Conservation (phyloP, 805 yeast species). For the Suhomyces tanzawaensis region DNA sequence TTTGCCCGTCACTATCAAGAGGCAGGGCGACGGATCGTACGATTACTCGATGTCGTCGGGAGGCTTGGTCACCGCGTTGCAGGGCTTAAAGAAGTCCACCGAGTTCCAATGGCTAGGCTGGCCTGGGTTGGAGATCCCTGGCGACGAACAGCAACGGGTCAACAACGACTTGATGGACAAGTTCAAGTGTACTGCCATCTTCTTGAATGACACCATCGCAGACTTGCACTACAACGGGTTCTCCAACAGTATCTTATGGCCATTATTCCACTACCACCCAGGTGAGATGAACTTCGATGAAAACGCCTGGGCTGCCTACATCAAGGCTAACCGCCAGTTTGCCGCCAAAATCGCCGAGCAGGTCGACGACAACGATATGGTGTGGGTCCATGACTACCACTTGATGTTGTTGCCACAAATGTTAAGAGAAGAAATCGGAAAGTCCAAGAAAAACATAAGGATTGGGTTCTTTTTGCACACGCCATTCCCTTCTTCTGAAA, state of each 20-base stretch:
- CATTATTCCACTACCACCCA: constrained; percentile 96
- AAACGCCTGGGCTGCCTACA: constrained; percentile 96
- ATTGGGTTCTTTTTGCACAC: constrained; percentile 95
- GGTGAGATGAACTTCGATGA: constrained; percentile 99
- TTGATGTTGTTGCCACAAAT: constrained; percentile 91
- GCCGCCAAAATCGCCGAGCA: constrained; percentile 69
- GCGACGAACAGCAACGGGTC: constrained; percentile 65
- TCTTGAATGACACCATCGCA: constrained; percentile 82
- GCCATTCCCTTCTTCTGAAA: constrained; percentile 97
- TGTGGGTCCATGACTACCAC: constrained; percentile 99
- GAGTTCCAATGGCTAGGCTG: constrained; percentile 98
- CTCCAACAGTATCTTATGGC: constrained; percentile 94
- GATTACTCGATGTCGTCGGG: constrained; percentile 94
- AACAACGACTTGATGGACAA: constrained; percentile 66
- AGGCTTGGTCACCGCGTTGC: constrained; percentile 93
- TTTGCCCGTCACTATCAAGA: constrained; percentile 87
- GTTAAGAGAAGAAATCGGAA: constrained; percentile 62
- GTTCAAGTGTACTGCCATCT: constrained; percentile 89
- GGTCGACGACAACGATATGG: constrained; percentile 77
- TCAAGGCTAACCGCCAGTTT: constrained; percentile 84
- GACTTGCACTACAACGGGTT: constrained; percentile 97
- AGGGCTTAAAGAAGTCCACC: constrained; percentile 79
- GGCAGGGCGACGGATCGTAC: constrained; percentile 61
- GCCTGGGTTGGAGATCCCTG: constrained; percentile 87
- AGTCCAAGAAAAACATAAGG: constrained; percentile 53